These are phyloP conservation scores for Chrysopogon serrulatus DNA, from an alignment of 176 grass and related monocot genomes.

Conservation along the genomic window DNA sequence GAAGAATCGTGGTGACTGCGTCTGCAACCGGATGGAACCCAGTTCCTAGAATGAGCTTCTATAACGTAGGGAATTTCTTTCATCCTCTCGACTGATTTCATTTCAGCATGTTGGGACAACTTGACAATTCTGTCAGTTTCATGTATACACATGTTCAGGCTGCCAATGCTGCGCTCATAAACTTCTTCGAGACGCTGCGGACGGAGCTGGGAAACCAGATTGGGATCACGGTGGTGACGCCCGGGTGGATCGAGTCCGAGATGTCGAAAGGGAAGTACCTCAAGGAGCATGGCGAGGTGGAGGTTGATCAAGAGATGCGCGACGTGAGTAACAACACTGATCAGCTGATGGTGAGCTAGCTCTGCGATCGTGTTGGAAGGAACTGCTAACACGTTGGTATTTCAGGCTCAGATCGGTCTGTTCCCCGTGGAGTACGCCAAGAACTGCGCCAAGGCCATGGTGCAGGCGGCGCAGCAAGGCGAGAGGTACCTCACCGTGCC, in stretches of 20 bases:
- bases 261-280: conserved; percentile 56
- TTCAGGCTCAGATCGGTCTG: conserved; percentile 52
- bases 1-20: conserved; percentile 57
- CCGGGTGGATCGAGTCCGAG: conserved; percentile 63
- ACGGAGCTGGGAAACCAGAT: conserved; percentile 38
- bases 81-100: background rate
- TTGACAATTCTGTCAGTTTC: background rate
- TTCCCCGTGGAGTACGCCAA: conserved; percentile 49
- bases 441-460: conserved; percentile 44
- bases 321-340: conserved; percentile 17
- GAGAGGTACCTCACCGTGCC: conserved; percentile 53
- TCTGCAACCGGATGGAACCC: conserved; percentile 49
- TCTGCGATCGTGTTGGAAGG: background rate
- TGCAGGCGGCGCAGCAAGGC: conserved; percentile 28
- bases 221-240: conserved; percentile 57
- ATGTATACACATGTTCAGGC: conserved; percentile 13
- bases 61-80: background rate
- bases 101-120: background rate
- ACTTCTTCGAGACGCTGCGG: conserved; percentile 62
- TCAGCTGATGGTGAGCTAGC: background rate
- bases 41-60: conserved; percentile 53
- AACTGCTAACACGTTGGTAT: background rate
- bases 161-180: conserved; percentile 65
- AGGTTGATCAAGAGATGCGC: conserved; percentile 49
- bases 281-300: conserved; percentile 23